A percentile compares a stretch with the other conserved stretches of the same genome.
These are phyloP conservation scores for Rhododendron ferrugineum DNA, from an alignment of 148 eudicot genomes.

Conservation along the genomic window DNA sequence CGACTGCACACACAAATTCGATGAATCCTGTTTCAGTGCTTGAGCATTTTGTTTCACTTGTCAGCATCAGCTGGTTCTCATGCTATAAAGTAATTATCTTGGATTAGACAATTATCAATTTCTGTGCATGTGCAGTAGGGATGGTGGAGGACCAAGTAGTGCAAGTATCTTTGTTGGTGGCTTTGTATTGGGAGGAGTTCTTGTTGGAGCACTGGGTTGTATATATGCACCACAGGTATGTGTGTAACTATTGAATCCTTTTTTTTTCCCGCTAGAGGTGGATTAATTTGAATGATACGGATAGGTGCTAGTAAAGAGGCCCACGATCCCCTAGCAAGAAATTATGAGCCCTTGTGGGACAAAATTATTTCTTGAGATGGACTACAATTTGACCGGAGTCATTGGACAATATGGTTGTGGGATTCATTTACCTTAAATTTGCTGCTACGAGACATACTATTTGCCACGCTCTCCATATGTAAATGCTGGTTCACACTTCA, in stretches of 20 bases:
- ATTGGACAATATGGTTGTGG: not conserved
- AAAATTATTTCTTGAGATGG: not conserved
- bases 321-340: not conserved
- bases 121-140: constrained; percentile 18
- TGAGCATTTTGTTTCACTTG: not conserved
- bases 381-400: not conserved
- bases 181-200: constrained; percentile 67
- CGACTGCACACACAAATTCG: not conserved
- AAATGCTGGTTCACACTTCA: not conserved
- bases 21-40: constrained; percentile 1
- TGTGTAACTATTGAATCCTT: not conserved
- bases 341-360: not conserved
- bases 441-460: not conserved
- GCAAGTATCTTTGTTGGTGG: constrained; percentile 59
- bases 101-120: not conserved
- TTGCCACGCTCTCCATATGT: not conserved
- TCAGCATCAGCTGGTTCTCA: not conserved
- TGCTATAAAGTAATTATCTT: not conserved
- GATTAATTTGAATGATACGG: not conserved
- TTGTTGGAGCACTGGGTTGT: constrained; percentile 63
- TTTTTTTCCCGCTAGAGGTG: not conserved
- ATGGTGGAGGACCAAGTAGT: constrained; percentile 44
- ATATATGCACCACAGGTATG: constrained; percentile 73
- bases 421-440: not conserved
- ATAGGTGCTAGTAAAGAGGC: not conserved